Evolutionary conservation across 2,329 filamentous ascomycete species (phyloP), one percentile per base, ranked within the genome.

Genomic region (Neofusicoccum parvum): DNA sequence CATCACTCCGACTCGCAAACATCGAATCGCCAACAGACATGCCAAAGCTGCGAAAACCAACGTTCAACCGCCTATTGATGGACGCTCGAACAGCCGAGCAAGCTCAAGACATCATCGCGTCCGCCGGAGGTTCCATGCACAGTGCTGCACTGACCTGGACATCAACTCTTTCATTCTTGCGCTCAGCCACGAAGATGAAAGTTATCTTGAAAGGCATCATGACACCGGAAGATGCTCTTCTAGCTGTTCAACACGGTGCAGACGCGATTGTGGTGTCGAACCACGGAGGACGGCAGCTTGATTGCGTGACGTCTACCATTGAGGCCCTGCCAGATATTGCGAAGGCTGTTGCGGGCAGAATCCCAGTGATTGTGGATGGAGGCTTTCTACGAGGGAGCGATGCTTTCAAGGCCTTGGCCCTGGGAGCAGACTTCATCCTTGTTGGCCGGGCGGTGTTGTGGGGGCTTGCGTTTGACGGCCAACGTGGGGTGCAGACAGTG

Each of bases 391-490:
- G 87, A 17, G 88, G 88, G 0, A 85, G 86, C 0, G 88, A 90
- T 70, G 83, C 90, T 2, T 82, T 90, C 70, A 90, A 90, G 73
- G 87, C 86, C 0, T 70, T 90, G 11, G 88, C 87, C 59, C 76
- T 90, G 0, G 88, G 88, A 0, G 88, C 87, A 0, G 86, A 79
- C 59, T 87, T 85, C 0, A 87, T 78, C 0, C 87, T 87, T 0
- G 75, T 90, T 5, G 88, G 88, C 0, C 78, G 88, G 23, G 85
- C 85, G 0, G 84, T 87, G 64, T 69, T 89, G 51, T 88, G 60
- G 39, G 50, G 50, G 4, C 32, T 54, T 20, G 50, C 50, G 11
- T 12, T 54, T 23, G 34, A 54, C 11, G 50, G 50, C 1, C 50
- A 54, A 20, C 7, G 50, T 23, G 50, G 50, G 6, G 50, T 54